Base-by-base conservation (phyloP, 1,139 yeast species). In the Taiozyma sp. region DNA sequence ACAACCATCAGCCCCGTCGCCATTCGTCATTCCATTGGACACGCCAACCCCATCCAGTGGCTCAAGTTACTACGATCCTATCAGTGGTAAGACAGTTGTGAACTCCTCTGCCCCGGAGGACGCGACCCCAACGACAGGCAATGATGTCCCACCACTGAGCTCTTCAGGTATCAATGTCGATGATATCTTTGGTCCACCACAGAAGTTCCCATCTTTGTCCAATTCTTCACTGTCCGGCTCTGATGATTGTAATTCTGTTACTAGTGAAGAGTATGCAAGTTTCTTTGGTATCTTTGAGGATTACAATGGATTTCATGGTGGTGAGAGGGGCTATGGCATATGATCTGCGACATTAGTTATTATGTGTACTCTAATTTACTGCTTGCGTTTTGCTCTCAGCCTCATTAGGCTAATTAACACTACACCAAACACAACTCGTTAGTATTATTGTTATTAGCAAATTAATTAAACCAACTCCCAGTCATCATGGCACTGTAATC, bases 281-380 rank as follows among this genome's bases (percentile, higher is more conserved):
- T 38, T 62, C 19, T 60, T 55, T 43, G 60, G 59, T 8, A 30
- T 62, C n/a, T 61, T 62, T 51, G 64, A 62, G 34, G 63, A 60
- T 42, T 60, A 55, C 41, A 55, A 45, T 29, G 50, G 47, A 8
- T 27, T 43, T 13, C 27, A 27, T 16, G 41, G 41, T 9, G 24
- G 24, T 38, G 41, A 38, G n/a, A 38, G 8, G 14, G 14, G 12
- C n/a, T 32, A n/a, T 32, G 36, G 14, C 7, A 32, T 32, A 2
- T n/a, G 9, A 8, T 16, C 19, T 4, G 36, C 4, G 14, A 13
- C 14, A 8, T 28, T 28, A 8, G 12, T 28, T 13, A 4, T 30
- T n/a, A n/a, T 13, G n/a, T 30, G 34, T 30, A 30, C 34, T 30
- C 9, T 30, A 30, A 30, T 30, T 30, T 30, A 13, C 14, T 30